A percentile compares a stretch with the other conserved stretches of the same genome.
These are phyloP conservation scores for carrot (Daucus carota) DNA, from an alignment of 129 eudicot genomes.

Conservation along the genomic window DH1_v3.0 NC_030383.2:44930501-44931000, in stretches of 20 bases:
- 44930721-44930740: conserved; percentile 16
- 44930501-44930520: conserved; percentile 14
- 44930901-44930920: conserved; percentile 22
- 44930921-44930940: conserved; percentile 20
- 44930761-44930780: conserved; percentile 9
- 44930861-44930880: conserved; percentile 32
- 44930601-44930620: background rate
- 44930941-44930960: conserved; percentile 25
- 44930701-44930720: conserved; percentile 15
- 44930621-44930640: conserved; percentile 17
- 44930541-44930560: conserved; percentile 23
- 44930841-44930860: conserved; percentile 17
- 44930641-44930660: conserved; percentile 24
- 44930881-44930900: conserved; percentile 28
- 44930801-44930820: conserved; percentile 14
- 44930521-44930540: conserved; percentile 22
- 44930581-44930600: background rate
- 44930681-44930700: conserved; percentile 11
- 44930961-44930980: conserved; percentile 14
- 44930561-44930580: conserved; percentile 13
- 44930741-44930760: conserved; percentile 8
- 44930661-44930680: conserved; percentile 16
- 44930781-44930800: background rate
- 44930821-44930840: conserved; percentile 10
- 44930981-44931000: conserved; percentile 18